Conservation (phyloP, 1,284 basidiomycete genomes). For the Fomitopsis palustris region DNA sequence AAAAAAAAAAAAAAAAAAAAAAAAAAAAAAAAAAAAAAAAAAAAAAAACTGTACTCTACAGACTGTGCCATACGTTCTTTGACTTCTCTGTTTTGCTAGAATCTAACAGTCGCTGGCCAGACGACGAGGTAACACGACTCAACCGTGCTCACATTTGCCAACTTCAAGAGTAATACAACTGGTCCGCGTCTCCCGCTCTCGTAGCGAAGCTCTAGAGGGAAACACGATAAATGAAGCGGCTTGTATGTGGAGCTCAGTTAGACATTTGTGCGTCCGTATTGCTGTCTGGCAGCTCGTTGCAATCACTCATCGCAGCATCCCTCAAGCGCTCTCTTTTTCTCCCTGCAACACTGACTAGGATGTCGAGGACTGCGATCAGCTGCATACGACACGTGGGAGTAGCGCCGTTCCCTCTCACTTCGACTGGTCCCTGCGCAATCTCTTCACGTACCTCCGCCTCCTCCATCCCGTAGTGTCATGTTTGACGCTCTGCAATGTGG, state of each 20-base stretch:
- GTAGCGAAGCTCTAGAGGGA: constrained; percentile 87
- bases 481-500: constrained; percentile 67
- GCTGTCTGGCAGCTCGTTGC: background rate
- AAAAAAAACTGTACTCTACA: too few relatives aligned
- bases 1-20: too few relatives aligned
- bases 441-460: constrained; percentile 76
- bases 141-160: constrained; percentile 90
- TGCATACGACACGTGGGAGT: constrained; percentile 36
- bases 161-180: constrained; percentile 98
- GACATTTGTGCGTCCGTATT: constrained; percentile 36
- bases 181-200: constrained; percentile 96
- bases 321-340: constrained; percentile 51
- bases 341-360: constrained; percentile 25
- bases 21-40: too few relatives aligned
- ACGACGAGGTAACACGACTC: constrained; percentile 51
- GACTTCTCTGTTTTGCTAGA: too few relatives aligned
- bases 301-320: background rate
- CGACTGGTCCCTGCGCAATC: constrained; percentile 94
- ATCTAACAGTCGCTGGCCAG: too few relatives aligned
- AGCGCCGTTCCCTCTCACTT: constrained; percentile 74
- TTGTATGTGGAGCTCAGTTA: constrained; percentile 37
- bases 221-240: constrained; percentile 51
- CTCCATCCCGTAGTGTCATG: constrained; percentile 49
- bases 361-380: constrained; percentile 53
- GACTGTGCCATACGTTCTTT: too few relatives aligned